phyloP scores from a whole-genome alignment of 2,329 filamentous ascomycete species.

The Penicillium verrucosum region DNA sequence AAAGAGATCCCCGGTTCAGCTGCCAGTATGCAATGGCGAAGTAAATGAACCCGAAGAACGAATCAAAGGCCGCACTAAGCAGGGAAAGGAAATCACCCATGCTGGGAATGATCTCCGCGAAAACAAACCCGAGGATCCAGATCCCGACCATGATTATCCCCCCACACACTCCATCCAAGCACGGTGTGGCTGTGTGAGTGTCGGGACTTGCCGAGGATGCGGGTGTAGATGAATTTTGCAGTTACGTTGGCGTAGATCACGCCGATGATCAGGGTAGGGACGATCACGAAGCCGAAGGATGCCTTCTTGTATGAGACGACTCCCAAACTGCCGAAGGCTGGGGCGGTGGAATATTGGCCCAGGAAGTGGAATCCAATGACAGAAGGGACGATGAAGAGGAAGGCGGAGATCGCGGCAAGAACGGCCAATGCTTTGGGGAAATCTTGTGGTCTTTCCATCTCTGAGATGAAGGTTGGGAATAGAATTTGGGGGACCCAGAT shows the following conservation, averaged over 20 bases:
- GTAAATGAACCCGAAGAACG: constrained; percentile 52
- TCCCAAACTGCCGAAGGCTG: constrained; percentile 49
- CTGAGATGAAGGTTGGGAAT: constrained; percentile 52
- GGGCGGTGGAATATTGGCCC: constrained; percentile 50
- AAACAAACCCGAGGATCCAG: constrained; percentile 47
- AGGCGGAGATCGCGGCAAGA: constrained; percentile 43
- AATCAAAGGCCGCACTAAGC: constrained; percentile 49
- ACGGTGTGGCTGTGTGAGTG: constrained; percentile 50
- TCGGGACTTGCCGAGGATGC: constrained; percentile 43
- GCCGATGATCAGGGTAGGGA: constrained; percentile 50
- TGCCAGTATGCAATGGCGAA: constrained; percentile 52
- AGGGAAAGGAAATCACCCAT: constrained; percentile 53
- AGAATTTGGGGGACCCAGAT: constrained; percentile 53
- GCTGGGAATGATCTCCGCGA: constrained; percentile 49
- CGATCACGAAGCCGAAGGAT: constrained; percentile 52
- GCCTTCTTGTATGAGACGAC: constrained; percentile 47
- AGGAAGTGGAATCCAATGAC: constrained; percentile 50
- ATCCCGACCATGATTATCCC: constrained; percentile 41
- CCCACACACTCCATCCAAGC: constrained; percentile 49
- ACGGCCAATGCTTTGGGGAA: constrained; percentile 52
- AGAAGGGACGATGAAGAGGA: constrained; percentile 51
- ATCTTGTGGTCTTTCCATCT: constrained; percentile 51
- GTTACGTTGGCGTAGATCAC: constrained; percentile 51
- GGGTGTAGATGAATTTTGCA: constrained; percentile 48
- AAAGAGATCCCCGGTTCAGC: constrained; percentile 42